Evolutionary conservation across 2,329 filamentous ascomycete genomes (phyloP).

Genomic region (Paradendryphiella salina): DNA sequence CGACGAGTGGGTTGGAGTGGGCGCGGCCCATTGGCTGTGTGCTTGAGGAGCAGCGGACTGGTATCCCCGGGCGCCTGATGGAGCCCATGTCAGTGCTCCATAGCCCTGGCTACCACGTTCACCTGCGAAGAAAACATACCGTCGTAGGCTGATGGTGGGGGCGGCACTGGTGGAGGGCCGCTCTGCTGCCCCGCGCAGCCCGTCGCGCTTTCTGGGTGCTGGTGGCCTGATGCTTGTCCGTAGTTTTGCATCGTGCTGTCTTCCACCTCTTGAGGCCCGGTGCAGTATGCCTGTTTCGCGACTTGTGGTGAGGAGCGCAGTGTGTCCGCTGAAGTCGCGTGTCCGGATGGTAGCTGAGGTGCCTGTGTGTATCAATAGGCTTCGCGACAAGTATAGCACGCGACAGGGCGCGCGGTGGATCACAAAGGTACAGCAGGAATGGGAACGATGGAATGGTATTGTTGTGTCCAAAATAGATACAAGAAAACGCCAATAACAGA

Average conservation of each 20-base stretch:
- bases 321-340: conserved; percentile 1
- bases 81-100: conserved; percentile 2
- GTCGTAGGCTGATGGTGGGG: conserved; percentile 37
- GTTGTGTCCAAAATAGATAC: conserved; percentile 4
- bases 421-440: conserved; percentile 6
- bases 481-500: conserved; percentile 10
- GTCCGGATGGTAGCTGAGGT: conserved; percentile 13
- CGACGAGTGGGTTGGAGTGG: conserved; percentile 24
- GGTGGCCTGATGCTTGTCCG: conserved; percentile 32
- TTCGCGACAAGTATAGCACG: conserved; percentile 11
- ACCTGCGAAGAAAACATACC: conserved; percentile 18
- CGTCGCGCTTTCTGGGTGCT: conserved; percentile 38
- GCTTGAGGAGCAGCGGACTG: conserved; percentile 28
- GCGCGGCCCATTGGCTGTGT: conserved; percentile 39
- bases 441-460: conserved; percentile 6
- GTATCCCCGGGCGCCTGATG: conserved; percentile 27
- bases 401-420: conserved; percentile 12
- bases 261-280: not conserved
- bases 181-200: conserved; percentile 33
- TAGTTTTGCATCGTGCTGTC: conserved; percentile 40
- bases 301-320: not conserved
- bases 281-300: not conserved
- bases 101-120: not conserved
- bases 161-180: conserved; percentile 17
- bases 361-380: conserved; percentile 21